Percentiles rank a stretch among this genome's conserved stretches.
These are phyloP conservation scores for Mycena epipterygia DNA, from an alignment of 768 basidiomycete species.

Conservation along the genomic window DNA sequence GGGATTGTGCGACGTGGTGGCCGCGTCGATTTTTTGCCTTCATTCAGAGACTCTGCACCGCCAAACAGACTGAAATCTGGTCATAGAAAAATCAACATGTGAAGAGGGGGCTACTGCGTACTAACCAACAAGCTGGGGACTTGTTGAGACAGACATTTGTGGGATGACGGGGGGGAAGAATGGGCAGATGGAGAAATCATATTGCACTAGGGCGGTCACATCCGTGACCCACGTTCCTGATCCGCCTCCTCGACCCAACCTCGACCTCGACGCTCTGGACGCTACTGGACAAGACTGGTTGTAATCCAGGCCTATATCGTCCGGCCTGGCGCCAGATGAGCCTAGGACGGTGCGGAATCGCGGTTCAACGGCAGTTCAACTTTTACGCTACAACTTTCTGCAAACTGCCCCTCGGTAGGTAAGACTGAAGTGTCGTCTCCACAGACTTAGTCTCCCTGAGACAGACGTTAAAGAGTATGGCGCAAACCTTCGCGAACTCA, in stretches of 20 bases:
- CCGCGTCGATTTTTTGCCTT: slow-evolving; percentile 57
- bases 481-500: too few species aligned
- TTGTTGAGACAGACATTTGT: slow-evolving; percentile 10
- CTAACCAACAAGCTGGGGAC: slow-evolving; percentile 24
- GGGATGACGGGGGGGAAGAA: neutral
- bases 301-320: too few species aligned
- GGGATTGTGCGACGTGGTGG: slow-evolving; percentile 66
- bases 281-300: neutral
- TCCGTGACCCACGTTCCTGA: slow-evolving; percentile 3
- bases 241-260: too few species aligned
- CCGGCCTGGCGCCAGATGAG: too few species aligned
- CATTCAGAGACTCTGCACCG: slow-evolving; percentile 82
- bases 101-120: neutral
- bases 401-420: too few species aligned
- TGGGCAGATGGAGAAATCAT: neutral
- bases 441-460: too few species aligned
- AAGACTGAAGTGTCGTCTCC: too few species aligned
- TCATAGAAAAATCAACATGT: neutral
- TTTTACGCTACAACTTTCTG: too few species aligned
- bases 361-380: too few species aligned
- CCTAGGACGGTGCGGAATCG: too few species aligned
- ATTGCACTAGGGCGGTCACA: neutral
- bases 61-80: slow-evolving; percentile 88
- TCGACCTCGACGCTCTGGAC: neutral
- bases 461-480: too few species aligned